Base-by-base conservation (phyloP, 345 rosid genomes). In the Odontarrhena argentea region DNA sequence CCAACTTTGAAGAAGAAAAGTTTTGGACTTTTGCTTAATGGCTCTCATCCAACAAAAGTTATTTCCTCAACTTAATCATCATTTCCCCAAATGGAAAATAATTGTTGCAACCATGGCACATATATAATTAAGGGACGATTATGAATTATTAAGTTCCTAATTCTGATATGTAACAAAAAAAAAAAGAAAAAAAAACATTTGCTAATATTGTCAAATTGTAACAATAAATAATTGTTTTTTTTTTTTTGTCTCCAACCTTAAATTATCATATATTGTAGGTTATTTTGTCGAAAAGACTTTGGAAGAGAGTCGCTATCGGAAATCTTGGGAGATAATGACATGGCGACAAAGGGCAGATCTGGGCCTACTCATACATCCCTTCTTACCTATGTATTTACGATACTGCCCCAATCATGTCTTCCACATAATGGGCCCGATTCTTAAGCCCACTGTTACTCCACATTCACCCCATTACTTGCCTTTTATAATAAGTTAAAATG, bases 251-350 rank as follows among this genome's bases (percentile, higher is more conserved):
- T 10, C 8, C 1, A n/a, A 2, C 9, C 9, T 8, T 15, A 34
- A 4, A 11, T 36, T 9, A 9, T 18, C 22, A 18, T 18, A 18
- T 18, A 18, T 18, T 18, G 22, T 18, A 18, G 22, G 22, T 18
- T 18, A 18, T 18, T 18, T 18, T 18, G 22, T 18, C 32, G 6
- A 6, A 32, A 6, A 14, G 50, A 51, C 53, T 49, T 26, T 50
- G 44, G 32, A 40, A 28, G 50, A 53, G 62, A 45, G 77, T 88
- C 83, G 74, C 80, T 7, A 61, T 82, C 87, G 59, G 80, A 82
- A 58, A 90, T 90, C 97, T 83, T 48, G 36, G 72, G 72, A 10
- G 92, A 85, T 14, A 83, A 55, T 60, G 94, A 90, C 90, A 42
- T 68, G 47, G 67, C 80, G 73, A 79, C 80, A 70, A 71, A 74